These are phyloP conservation scores for Pichia sp. DNA, from an alignment of 1,139 yeast genomes.

Conservation along the genomic window DNA sequence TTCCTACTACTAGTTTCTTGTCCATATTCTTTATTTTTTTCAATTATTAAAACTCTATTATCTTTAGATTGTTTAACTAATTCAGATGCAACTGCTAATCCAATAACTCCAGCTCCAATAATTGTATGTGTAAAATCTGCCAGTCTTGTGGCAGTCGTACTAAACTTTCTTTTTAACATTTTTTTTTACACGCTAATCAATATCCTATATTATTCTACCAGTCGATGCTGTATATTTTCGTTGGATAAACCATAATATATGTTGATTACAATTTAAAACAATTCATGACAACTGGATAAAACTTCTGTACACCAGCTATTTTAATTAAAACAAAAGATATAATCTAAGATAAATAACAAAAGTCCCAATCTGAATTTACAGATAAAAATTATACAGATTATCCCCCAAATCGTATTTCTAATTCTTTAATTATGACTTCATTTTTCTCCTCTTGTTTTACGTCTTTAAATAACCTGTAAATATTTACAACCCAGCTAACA, in stretches of 20 bases:
- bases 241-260: no score
- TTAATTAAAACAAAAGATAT: no score
- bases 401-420: background rate
- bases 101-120: constrained; percentile 86
- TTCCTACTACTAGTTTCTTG: constrained; percentile 81
- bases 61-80: constrained; percentile 40
- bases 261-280: no score
- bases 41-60: constrained; percentile 57
- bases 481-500: constrained; percentile 27
- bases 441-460: constrained; percentile 11
- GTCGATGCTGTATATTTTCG: no score
- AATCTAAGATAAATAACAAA: no score
- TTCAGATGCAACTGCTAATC: constrained; percentile 74
- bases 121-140: constrained; percentile 72
- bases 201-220: no score
- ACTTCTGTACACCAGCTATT: no score
- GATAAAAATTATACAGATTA: background rate
- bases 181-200: no score
- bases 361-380: no score
- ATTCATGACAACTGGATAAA: no score
- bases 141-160: no score
- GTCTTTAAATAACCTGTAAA: constrained; percentile 25
- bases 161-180: no score
- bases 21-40: constrained; percentile 60
- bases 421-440: constrained; percentile 1